Evolutionary conservation across 768 basidiomycete genomes (phyloP).

Genomic region (Filobasidium floriforme): DNA sequence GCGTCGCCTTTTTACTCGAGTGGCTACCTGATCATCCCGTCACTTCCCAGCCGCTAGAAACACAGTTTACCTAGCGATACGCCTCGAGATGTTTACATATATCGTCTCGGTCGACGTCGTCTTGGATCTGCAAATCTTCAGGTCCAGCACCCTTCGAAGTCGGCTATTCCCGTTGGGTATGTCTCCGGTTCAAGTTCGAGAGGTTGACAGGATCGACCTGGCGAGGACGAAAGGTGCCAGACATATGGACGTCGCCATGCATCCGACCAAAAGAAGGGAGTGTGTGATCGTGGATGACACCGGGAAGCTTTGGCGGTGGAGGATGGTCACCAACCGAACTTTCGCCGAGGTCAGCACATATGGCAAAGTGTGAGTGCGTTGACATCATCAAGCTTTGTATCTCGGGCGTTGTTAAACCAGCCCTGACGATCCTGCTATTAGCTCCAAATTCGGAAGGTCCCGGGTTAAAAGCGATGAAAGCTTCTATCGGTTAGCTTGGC

Average conservation of each 20-base stretch:
- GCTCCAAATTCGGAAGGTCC: not conserved
- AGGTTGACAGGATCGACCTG: constrained; percentile 1
- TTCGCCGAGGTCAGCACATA: not conserved
- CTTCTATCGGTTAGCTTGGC: constrained; percentile 3
- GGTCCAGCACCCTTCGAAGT: not conserved
- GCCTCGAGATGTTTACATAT: constrained; percentile 1
- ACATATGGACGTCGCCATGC: constrained; percentile 7
- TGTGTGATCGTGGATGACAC: constrained; percentile 1
- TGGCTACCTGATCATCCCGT: not conserved
- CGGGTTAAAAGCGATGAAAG: not conserved
- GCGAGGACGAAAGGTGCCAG: not conserved
- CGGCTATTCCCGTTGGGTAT: not conserved
- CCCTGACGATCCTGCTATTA: not conserved
- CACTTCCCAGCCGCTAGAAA: not conserved
- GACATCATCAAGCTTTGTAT: too few species aligned
- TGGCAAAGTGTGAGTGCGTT: constrained; percentile 3
- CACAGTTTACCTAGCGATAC: not conserved
- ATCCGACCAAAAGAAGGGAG: constrained; percentile 2
- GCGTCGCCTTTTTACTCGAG: not conserved
- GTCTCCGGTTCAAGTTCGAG: not conserved
- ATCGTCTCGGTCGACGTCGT: constrained; percentile 5
- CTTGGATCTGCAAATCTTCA: not conserved
- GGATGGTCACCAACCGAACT: constrained; percentile 1
- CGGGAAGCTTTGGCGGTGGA: not conserved
- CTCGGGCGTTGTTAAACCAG: too few species aligned